These are phyloP conservation scores for Coelastrella sp. DNA, from an alignment of 139 green algal species.

Conservation along the genomic window DNA sequence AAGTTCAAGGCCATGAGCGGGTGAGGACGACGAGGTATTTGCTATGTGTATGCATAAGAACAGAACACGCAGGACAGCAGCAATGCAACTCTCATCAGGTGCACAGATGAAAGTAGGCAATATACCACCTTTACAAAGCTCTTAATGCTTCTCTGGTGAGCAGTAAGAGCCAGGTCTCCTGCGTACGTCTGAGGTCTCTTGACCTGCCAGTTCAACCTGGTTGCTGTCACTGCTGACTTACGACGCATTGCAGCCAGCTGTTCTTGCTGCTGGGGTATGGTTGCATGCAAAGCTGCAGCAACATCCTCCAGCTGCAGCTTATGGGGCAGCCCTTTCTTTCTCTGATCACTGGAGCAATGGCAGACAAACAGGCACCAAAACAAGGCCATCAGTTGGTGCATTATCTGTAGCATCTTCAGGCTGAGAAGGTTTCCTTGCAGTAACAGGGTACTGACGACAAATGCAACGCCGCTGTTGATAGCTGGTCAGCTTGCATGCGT, in stretches of 20 bases:
- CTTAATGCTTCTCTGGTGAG: constrained; percentile 25
- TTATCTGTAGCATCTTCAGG: too few relatives aligned
- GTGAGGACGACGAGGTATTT: too few relatives aligned
- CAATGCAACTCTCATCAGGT: too few relatives aligned
- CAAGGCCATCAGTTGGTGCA: too few relatives aligned
- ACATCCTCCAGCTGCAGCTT: constrained; percentile 23
- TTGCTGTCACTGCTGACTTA: constrained; percentile 38
- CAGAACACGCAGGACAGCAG: too few relatives aligned
- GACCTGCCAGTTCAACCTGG: constrained; percentile 48
- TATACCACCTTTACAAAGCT: not conserved
- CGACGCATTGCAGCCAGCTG: not conserved
- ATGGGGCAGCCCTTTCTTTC: not conserved
- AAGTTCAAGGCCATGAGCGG: too few relatives aligned
- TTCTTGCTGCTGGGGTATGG: constrained; percentile 41
- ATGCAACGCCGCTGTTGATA: too few relatives aligned
- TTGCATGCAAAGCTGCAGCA: constrained; percentile 10
- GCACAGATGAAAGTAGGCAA: not conserved
- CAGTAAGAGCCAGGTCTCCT: constrained; percentile 44
- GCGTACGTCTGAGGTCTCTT: constrained; percentile 43
- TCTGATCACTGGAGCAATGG: constrained; percentile 24
- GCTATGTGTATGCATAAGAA: too few relatives aligned
- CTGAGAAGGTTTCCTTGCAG: too few relatives aligned
- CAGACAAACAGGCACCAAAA: too few relatives aligned
- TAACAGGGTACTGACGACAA: too few relatives aligned
- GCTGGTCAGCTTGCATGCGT: too few relatives aligned